Conservation (phyloP, 1,284 basidiomycete genomes). For the Pulveroboletus sp. region DNA sequence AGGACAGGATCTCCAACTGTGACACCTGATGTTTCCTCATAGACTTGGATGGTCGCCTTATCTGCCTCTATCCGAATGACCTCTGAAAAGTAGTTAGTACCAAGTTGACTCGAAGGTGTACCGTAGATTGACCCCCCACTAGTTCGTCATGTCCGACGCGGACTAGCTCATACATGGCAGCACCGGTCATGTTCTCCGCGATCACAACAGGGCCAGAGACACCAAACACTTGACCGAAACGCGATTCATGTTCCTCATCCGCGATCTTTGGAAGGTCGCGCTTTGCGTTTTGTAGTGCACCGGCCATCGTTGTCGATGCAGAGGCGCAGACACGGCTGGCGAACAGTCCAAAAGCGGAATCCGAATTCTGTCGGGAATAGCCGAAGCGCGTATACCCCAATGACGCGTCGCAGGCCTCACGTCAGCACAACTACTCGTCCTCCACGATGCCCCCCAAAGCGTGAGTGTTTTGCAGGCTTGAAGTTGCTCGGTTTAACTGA, state of each 20-base stretch:
- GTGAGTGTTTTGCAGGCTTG: constrained; percentile 37
- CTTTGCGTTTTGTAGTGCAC: constrained; percentile 89
- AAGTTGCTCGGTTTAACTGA: constrained; percentile 10
- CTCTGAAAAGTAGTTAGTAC: constrained; percentile 52
- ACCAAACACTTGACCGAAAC: constrained; percentile 89
- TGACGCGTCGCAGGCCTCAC: constrained; percentile 32
- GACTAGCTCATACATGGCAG: constrained; percentile 96
- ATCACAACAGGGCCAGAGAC: constrained; percentile 97
- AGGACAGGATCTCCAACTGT: constrained; percentile 98
- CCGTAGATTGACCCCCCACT: constrained; percentile 69
- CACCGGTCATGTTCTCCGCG: constrained; percentile 94
- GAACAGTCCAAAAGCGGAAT: constrained; percentile 30
- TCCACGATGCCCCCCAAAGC: constrained; percentile 80
- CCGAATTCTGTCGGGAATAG: constrained; percentile 22
- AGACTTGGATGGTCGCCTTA: constrained; percentile 99
- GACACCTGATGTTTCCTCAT: constrained; percentile 97
- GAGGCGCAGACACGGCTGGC: neutral
- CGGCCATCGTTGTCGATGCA: constrained; percentile 60
- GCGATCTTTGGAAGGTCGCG: constrained; percentile 80
- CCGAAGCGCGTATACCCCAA: constrained; percentile 28
- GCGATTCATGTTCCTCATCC: constrained; percentile 87
- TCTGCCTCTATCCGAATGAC: constrained; percentile 96
- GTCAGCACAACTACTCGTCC: constrained; percentile 15
- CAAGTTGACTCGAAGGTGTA: neutral
- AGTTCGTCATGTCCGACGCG: constrained; percentile 96